Evolutionary conservation across 139 green algal species (phyloP).

Genomic region (Chlamydomonas sp.): DNA sequence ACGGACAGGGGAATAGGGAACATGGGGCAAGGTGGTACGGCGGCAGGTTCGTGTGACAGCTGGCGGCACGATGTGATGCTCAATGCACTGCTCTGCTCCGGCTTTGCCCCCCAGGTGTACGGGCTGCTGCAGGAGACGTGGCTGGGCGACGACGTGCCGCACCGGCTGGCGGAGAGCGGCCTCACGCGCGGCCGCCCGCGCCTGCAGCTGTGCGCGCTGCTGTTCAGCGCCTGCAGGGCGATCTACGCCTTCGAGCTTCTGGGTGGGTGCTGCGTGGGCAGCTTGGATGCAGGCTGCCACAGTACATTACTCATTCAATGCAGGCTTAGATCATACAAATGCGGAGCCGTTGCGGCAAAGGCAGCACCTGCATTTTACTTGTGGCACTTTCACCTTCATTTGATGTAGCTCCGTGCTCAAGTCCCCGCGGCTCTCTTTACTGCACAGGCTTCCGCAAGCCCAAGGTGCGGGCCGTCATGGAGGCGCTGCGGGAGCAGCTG

Average conservation of each 20-base stretch:
- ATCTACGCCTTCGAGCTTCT: background rate
- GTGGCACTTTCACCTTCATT: too few species aligned
- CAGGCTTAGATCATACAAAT: too few species aligned
- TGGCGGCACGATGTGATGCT: background rate
- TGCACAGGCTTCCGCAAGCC: background rate
- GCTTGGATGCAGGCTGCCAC: background rate
- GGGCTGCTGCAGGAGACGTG: constrained; percentile 30
- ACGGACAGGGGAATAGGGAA: too few species aligned
- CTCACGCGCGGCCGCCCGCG: background rate
- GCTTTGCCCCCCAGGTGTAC: background rate
- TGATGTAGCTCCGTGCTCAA: too few species aligned
- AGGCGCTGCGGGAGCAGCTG: constrained; percentile 10
- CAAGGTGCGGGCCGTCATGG: background rate
- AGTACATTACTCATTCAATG: background rate
- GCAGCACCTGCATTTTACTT: too few species aligned
- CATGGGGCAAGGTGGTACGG: background rate
- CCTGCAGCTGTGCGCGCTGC: constrained; percentile 23
- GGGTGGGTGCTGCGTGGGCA: background rate
- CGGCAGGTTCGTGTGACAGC: background rate
- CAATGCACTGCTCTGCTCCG: background rate
- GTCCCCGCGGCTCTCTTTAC: background rate
- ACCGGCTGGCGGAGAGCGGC: background rate
- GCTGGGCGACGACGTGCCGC: constrained; percentile 9
- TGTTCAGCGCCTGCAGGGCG: constrained; percentile 7
- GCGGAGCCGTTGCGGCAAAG: too few species aligned